Base-by-base conservation (phyloP, 177 flowering plant species). In the Vitis hybrid region DNA sequence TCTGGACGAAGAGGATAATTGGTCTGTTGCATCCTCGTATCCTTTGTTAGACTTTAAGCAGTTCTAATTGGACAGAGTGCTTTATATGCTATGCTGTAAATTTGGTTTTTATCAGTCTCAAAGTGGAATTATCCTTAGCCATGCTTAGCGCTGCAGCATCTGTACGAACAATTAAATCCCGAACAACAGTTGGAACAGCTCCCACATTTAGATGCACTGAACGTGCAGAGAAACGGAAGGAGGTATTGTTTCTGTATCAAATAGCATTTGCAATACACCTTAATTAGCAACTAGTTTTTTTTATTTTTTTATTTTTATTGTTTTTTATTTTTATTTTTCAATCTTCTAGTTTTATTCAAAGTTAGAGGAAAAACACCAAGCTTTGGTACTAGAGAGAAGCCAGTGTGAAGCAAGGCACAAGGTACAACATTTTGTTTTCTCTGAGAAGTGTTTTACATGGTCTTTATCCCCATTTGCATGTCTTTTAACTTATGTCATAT, bases 21-120 rank as follows among this genome's bases (percentile, higher is more conserved):
- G 84, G 76, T 95, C 98, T 56, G 76, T 90, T 59, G 80, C 97
- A 73, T 94, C 97, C 65, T 95, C 98, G 94, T 95, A 95, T 91
- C 95, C 97, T 89, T 48, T 72, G 19, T 49, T 72, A 5, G 48
- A 8, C 48, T 68, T 58, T 26, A 51, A 48, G 18, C 48, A 39
- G 48, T 61, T 65, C 59, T 64, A 16, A n/a, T 48, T 64, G 18
- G n/a, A 48, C 1, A 15, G 64, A 52, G 29, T 68, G n/a, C 21
- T 14, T 59, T 10, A 58, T 72, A 7, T 69, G 33, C 51, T 66
- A 18, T 21, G 2, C 19, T 50, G 8, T 56, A 13, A 18, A 29
- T 51, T 22, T n/a, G 61, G 48, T 50, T 74, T 26, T 45, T 62
- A 7, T 64, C 53, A 21, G 66, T 33, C 56, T 60, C 13, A 39